These are phyloP conservation scores for Colletotrichum sp. DNA, from an alignment of 2,329 filamentous ascomycete genomes.

Conservation along the genomic window DNA sequence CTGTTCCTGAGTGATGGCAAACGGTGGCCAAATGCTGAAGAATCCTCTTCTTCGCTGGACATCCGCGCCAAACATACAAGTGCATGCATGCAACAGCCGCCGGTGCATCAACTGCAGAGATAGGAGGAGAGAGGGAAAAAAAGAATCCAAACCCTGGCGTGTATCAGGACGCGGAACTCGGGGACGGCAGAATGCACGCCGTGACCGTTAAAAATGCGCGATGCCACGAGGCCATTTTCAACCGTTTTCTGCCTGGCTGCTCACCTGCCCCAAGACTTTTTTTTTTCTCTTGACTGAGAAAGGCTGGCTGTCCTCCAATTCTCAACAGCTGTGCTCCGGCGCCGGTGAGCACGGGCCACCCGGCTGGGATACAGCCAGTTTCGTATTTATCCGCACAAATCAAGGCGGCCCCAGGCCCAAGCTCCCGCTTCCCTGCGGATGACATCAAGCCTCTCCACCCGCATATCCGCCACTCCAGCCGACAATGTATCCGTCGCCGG, in stretches of 20 bases:
- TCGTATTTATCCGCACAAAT: slow-evolving; percentile 22
- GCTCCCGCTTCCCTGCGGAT: slow-evolving; percentile 17
- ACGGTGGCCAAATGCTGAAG: not conserved
- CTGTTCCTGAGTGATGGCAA: not conserved
- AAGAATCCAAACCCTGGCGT: not conserved
- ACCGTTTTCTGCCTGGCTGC: not conserved
- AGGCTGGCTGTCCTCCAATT: not conserved
- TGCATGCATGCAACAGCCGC: not conserved
- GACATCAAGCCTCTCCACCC: slow-evolving; percentile 20
- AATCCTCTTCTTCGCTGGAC: not conserved
- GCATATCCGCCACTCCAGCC: slow-evolving; percentile 17
- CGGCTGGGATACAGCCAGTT: slow-evolving; percentile 6
- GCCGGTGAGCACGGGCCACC: slow-evolving; percentile 5
- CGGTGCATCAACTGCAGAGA: not conserved
- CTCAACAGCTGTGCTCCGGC: not conserved
- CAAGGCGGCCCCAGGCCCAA: slow-evolving; percentile 20
- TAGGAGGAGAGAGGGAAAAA: not conserved
- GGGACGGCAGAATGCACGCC: slow-evolving; percentile 7
- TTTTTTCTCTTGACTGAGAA: not conserved
- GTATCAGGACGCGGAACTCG: slow-evolving; percentile 4
- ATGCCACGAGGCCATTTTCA: not conserved
- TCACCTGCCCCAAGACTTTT: not conserved
- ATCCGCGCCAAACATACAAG: not conserved
- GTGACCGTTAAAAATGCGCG: not conserved
- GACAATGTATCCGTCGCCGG: slow-evolving; percentile 6